Conservation (phyloP, 1,284 basidiomycete species). For the Athelia sp. region DNA sequence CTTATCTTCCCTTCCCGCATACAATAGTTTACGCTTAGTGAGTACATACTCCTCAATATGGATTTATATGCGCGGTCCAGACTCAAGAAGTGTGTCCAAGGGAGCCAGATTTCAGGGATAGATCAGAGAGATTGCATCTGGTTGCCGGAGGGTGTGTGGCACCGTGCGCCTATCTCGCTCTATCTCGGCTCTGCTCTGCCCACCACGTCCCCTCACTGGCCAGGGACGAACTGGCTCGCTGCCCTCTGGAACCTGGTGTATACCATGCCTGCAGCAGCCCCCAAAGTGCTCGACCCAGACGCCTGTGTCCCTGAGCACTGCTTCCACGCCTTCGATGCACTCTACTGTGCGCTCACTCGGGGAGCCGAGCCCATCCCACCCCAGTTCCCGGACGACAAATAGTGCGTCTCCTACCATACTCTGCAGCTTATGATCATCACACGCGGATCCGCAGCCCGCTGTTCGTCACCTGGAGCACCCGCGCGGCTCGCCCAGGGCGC, state of each 20-base stretch:
- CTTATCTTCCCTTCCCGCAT: constrained; percentile 35
- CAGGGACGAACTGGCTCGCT: too few species aligned
- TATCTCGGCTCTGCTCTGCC: too few species aligned
- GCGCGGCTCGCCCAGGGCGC: constrained; percentile 50
- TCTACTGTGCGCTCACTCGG: constrained; percentile 66
- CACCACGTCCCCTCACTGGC: not conserved
- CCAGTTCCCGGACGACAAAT: constrained; percentile 63
- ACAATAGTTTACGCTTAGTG: constrained; percentile 21
- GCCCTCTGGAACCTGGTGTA: too few species aligned
- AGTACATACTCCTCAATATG: constrained; percentile 28
- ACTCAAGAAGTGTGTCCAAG: too few species aligned
- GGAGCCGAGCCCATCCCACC: constrained; percentile 46
- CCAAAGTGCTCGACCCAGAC: not conserved
- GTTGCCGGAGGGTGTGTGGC: too few species aligned
- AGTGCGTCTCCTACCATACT: constrained; percentile 39
- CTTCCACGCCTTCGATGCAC: constrained; percentile 73
- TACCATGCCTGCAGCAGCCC: too few species aligned
- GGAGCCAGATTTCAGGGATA: too few species aligned
- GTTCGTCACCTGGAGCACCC: constrained; percentile 95
- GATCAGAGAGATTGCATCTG: too few species aligned
- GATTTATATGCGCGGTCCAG: not conserved
- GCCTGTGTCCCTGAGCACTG: constrained; percentile 69
- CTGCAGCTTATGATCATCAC: too few species aligned
- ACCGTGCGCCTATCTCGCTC: not conserved
- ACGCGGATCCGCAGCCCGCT: constrained; percentile 83